Evolutionary conservation across 164 flowering plant genomes (phyloP), one percentile per base, ranked within the genome.

Genomic region (Umbellularia californica): DNA sequence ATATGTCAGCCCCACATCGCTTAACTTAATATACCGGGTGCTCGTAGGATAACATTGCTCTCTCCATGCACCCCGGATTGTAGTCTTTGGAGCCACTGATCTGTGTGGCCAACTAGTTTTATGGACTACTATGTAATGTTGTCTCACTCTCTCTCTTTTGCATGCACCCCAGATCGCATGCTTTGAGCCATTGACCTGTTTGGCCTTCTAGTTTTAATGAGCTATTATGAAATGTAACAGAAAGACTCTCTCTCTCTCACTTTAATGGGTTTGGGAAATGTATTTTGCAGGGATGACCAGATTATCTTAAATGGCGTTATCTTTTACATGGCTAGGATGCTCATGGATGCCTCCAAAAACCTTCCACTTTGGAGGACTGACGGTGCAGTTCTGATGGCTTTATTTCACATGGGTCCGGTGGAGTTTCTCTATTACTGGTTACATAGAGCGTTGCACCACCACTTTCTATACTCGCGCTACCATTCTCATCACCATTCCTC

Each of bases 401-500:
- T 86, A 23, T 68, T 81, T 17, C 88, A 86, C 50, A 27, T 58
- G n/a, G 85, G 87, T 19, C 88, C 84, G 2, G 84, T 86, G 4
- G 89, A 86, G 80, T 83, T 83, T 69, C 58, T 86, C 1, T 86
- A 86, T 77, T 84, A 84, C 60, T 86, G 89, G 89, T 60, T 80
- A n/a, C 89, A 86, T 58, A 71, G 89, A 58, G 87, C 86, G 0
- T 65, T 86, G 35, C 89, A 86, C 74, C 89, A 86, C 72, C 87
- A 85, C 70, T 84, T 63, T 70, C 84, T 86, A 50, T 86, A 83
- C 81, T 75, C 82, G 25, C 84, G 84, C 50, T 86, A 83, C 71
- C 89, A 86, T 58, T 84, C 89, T 11, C 87, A 84, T 75, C 89
- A 86, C 63, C 89, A 86, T 70, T 77, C 87, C 65, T 84, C 88